Conservation (phyloP, 2,329 filamentous ascomycete species). For the Venturia oleaginea region DNA sequence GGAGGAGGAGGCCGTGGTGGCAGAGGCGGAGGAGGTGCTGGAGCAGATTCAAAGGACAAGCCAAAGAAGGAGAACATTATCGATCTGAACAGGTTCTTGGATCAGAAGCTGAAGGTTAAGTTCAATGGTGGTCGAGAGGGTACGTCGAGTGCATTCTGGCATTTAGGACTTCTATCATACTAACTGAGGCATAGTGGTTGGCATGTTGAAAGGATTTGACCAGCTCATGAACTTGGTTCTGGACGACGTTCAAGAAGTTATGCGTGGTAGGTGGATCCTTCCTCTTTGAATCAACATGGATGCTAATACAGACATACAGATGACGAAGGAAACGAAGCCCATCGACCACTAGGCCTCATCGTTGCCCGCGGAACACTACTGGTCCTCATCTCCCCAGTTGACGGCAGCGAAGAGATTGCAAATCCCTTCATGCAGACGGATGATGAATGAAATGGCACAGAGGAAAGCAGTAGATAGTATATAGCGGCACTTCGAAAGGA, state of each 20-base stretch:
- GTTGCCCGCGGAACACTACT: constrained; percentile 86
- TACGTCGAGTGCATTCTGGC: constrained; percentile 33
- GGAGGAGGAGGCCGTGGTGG: constrained; percentile 25
- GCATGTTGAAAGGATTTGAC: constrained; percentile 89
- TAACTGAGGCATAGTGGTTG: constrained; percentile 54
- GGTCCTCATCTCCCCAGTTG: constrained; percentile 83
- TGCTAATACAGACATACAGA: constrained; percentile 44
- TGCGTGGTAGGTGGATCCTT: constrained; percentile 58
- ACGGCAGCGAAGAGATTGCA: constrained; percentile 90
- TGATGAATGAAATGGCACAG: constrained; percentile 8
- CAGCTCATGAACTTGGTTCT: constrained; percentile 96
- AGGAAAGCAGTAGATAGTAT: background rate
- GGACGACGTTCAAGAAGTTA: constrained; percentile 83
- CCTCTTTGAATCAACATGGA: background rate
- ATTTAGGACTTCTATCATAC: constrained; percentile 8
- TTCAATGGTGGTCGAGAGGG: constrained; percentile 92
- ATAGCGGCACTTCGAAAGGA: background rate
- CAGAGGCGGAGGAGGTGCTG: constrained; percentile 22
- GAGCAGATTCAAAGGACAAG: constrained; percentile 51
- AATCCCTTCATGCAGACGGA: constrained; percentile 81
- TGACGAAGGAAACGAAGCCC: constrained; percentile 81
- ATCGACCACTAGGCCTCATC: constrained; percentile 72
- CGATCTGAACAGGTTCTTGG: constrained; percentile 91
- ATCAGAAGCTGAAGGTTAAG: constrained; percentile 91
- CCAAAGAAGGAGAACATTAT: constrained; percentile 99